Conservation (phyloP, 441 rosid species). For the Lepidium campestre region DNA sequence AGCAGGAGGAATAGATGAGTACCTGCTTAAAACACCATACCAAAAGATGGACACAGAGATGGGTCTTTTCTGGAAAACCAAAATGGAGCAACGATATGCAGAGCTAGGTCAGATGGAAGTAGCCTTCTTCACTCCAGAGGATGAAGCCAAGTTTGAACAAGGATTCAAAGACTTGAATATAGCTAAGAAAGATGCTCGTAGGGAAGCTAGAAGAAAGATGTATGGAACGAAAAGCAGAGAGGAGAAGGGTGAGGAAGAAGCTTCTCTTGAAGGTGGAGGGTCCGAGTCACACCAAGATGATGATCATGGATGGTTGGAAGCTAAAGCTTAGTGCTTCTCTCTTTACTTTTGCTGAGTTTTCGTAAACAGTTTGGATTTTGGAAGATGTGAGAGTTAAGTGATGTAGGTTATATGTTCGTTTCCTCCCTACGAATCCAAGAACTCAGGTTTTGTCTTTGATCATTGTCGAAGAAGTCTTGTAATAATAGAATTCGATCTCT, state of each 20-base stretch:
- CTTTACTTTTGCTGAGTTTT: conserved; percentile 3
- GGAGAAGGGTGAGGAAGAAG: conserved; percentile 35
- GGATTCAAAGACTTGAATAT: conserved; percentile 69
- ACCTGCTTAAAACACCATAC: conserved; percentile 87
- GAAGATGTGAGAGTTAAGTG: background rate
- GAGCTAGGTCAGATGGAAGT: conserved; percentile 75
- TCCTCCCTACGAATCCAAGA: background rate
- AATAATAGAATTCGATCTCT: conserved; percentile 12
- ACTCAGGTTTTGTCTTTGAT: conserved; percentile 17
- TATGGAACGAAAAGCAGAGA: conserved; percentile 37
- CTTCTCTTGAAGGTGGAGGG: conserved; percentile 25
- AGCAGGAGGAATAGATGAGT: conserved; percentile 98
- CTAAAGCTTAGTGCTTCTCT: conserved; percentile 28
- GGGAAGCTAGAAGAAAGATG: conserved; percentile 44
- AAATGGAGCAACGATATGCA: conserved; percentile 79
- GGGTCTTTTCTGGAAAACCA: conserved; percentile 88
- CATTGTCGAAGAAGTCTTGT: conserved; percentile 11
- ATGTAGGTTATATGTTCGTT: conserved; percentile 9
- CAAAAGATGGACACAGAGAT: conserved; percentile 90
- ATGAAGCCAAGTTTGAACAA: conserved; percentile 73
- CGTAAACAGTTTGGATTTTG: background rate
- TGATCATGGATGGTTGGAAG: conserved; percentile 34
- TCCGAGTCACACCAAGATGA: conserved; percentile 31
- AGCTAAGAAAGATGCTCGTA: conserved; percentile 56
- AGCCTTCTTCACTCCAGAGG: conserved; percentile 67